A percentile compares a stretch with the other conserved stretches of the same genome.
Conservation (phyloP, 2,329 filamentous ascomycete species). For the Ascochyta pisi region DNA sequence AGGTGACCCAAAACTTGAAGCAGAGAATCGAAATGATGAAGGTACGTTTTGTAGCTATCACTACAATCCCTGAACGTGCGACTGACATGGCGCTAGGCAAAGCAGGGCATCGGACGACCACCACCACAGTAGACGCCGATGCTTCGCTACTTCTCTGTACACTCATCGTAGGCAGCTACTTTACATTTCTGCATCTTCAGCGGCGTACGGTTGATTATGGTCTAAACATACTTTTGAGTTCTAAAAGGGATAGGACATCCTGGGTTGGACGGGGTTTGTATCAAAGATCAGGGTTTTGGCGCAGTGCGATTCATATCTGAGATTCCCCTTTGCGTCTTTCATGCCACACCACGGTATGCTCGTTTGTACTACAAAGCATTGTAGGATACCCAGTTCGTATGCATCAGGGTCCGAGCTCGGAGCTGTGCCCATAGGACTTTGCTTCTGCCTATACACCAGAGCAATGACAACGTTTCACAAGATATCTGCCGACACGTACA, state of each 20-base stretch:
- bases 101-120: constrained; percentile 47
- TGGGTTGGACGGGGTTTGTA: constrained; percentile 5
- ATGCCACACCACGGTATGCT: background rate
- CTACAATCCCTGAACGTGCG: background rate
- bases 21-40: constrained; percentile 99
- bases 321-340: constrained; percentile 4
- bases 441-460: constrained; percentile 11
- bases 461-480: constrained; percentile 33
- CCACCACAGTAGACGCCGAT: constrained; percentile 23
- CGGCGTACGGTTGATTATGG: constrained; percentile 11
- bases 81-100: constrained; percentile 41
- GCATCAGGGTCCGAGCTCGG: background rate
- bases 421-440: constrained; percentile 4
- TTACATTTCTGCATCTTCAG: constrained; percentile 2
- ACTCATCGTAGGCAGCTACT: background rate
- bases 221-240: background rate
- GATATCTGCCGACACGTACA: background rate
- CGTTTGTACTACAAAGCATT: background rate
- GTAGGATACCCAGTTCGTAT: background rate
- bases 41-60: constrained; percentile 49
- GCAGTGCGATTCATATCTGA: constrained; percentile 6
- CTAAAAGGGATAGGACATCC: background rate
- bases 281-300: constrained; percentile 4
- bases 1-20: constrained; percentile 97
- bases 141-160: background rate